These are phyloP conservation scores for Metschnikowia lunata DNA, from an alignment of 805 yeast species.

Conservation along the genomic window DNA sequence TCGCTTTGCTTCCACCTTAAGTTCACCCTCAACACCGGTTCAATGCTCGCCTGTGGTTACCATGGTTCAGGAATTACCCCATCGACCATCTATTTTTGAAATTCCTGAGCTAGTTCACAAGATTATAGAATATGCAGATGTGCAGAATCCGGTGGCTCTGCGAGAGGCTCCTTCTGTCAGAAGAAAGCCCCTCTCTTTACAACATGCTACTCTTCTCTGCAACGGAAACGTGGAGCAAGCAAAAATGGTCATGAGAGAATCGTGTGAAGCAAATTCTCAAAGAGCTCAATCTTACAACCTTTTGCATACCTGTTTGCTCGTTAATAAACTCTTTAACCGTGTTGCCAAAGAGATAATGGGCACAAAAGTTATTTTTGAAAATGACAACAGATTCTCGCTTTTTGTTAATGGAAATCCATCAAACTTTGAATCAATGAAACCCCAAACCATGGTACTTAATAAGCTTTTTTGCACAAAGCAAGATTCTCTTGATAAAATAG, in stretches of 20 bases:
- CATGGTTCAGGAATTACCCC: too few relatives aligned
- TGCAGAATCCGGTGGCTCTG: constrained; percentile 49
- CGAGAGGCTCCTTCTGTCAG: constrained; percentile 56
- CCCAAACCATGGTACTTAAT: constrained; percentile 57
- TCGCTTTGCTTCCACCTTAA: not conserved
- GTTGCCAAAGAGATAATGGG: constrained; percentile 53
- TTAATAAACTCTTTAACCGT: constrained; percentile 62
- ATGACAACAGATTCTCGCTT: constrained; percentile 41
- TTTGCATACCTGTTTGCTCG: constrained; percentile 60
- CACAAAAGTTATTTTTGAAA: constrained; percentile 51
- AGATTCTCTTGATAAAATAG: constrained; percentile 46
- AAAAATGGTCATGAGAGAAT: constrained; percentile 37
- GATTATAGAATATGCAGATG: constrained; percentile 60
- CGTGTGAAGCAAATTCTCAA: not conserved
- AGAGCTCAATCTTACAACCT: not conserved
- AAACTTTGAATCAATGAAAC: constrained; percentile 13
- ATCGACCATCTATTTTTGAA: constrained; percentile 43
- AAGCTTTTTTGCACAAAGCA: constrained; percentile 57
- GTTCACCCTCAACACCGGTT: too few relatives aligned
- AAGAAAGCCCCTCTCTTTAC: constrained; percentile 62
- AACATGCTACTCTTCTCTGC: constrained; percentile 66
- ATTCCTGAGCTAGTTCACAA: constrained; percentile 72
- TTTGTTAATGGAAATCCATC: constrained; percentile 19
- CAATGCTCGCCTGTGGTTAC: too few relatives aligned
- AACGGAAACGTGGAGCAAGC: constrained; percentile 47